phyloP scores from a whole-genome alignment of 2,329 filamentous ascomycete species.

The Cladosporium sp. region DNA sequence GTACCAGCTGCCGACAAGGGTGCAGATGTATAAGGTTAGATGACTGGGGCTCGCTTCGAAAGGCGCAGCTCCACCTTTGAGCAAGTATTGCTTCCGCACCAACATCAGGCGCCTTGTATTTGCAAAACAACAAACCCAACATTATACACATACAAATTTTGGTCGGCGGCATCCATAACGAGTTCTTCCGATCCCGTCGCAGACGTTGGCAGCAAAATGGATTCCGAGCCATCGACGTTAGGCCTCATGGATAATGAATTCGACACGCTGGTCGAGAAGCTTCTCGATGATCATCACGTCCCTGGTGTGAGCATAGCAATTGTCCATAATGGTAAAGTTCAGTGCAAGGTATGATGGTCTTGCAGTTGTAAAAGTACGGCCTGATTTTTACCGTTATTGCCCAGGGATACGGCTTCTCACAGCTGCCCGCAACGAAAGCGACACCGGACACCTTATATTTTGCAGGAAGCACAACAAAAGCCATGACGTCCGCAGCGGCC shows the following conservation, averaged over 20 bases:
- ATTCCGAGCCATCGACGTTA: background rate
- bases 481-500: background rate
- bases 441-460: background rate
- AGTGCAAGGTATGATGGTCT: background rate
- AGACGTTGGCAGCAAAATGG: background rate
- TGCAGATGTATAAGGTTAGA: background rate
- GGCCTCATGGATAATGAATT: background rate
- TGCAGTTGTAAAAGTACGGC: background rate
- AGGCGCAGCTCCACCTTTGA: background rate
- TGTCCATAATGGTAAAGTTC: background rate
- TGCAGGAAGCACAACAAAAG: background rate
- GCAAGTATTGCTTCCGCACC: background rate
- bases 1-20: background rate
- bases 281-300: background rate
- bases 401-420: background rate
- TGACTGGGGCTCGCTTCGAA: background rate
- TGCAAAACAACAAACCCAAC: background rate
- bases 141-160: background rate
- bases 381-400: background rate
- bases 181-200: background rate
- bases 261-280: background rate
- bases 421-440: background rate
- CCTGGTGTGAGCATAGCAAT: background rate
- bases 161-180: background rate
- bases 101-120: background rate